Conservation (phyloP, 1,284 basidiomycete genomes). For the Cutaneotrichosporon sp. region DNA sequence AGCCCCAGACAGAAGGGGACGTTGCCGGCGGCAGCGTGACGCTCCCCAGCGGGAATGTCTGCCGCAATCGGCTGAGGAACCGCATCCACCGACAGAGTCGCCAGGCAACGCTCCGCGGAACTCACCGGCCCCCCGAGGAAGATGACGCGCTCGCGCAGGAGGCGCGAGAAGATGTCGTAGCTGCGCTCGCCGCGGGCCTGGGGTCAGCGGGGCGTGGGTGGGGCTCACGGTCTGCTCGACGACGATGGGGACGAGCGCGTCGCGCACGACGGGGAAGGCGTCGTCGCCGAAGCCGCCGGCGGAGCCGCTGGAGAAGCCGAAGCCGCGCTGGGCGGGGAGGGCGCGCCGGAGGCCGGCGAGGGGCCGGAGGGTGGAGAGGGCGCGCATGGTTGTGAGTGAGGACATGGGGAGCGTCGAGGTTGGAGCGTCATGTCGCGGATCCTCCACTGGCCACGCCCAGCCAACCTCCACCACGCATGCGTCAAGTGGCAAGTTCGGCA, state of each 20-base stretch:
- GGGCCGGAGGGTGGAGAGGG: neutral
- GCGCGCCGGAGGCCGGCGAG: neutral
- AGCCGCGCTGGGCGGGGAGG: neutral
- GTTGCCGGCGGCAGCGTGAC: too few species aligned
- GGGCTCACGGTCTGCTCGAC: slow-evolving; percentile 73
- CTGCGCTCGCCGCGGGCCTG: slow-evolving; percentile 89
- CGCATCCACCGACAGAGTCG: too few species aligned
- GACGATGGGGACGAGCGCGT: slow-evolving; percentile 77
- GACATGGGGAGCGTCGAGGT: neutral
- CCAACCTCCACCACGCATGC: neutral
- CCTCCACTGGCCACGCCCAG: too few species aligned
- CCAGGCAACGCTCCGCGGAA: too few species aligned
- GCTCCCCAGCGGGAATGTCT: too few species aligned
- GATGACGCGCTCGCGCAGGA: slow-evolving; percentile 85
- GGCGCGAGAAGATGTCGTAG: slow-evolving; percentile 90
- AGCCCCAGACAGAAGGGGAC: too few species aligned
- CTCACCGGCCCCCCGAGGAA: slow-evolving; percentile 67
- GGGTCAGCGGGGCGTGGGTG: slow-evolving; percentile 53
- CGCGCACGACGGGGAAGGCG: slow-evolving; percentile 34
- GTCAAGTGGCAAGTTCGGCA: neutral
- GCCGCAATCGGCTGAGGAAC: too few species aligned
- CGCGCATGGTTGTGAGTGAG: slow-evolving; percentile 2
- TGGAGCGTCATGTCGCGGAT: too few species aligned
- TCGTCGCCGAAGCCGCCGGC: slow-evolving; percentile 10
- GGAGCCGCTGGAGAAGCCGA: slow-evolving; percentile 11